Percentiles rank a stretch among this genome's conserved stretches.
Evolutionary conservation across 768 basidiomycete species (phyloP).

Genomic region (Lactarius evosmus): DNA sequence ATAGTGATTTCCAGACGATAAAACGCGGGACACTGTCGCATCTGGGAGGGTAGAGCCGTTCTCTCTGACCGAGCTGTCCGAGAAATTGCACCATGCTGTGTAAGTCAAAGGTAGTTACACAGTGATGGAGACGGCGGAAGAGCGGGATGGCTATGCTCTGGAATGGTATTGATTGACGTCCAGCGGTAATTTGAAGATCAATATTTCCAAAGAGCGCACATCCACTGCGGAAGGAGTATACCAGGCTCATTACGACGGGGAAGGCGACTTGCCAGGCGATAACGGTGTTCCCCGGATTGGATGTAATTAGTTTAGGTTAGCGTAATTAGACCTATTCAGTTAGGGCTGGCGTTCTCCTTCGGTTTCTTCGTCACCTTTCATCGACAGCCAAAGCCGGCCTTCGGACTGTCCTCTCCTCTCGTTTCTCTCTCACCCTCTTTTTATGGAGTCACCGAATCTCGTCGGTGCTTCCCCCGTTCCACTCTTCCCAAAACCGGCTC

Average conservation of each 20-base stretch:
- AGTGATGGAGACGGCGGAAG: constrained; percentile 66
- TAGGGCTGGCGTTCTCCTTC: not conserved
- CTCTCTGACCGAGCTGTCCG: constrained; percentile 62
- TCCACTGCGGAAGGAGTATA: constrained; percentile 76
- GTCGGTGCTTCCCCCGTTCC: constrained; percentile 23
- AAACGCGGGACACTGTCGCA: constrained; percentile 80
- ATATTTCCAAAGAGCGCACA: constrained; percentile 70
- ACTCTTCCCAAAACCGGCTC: constrained; percentile 5
- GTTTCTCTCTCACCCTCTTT: constrained; percentile 12
- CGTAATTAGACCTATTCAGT: not conserved
- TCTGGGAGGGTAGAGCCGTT: constrained; percentile 79
- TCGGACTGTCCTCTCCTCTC: constrained; percentile 22
- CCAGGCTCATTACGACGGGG: no score
- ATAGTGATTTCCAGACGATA: constrained; percentile 73
- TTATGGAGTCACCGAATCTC: constrained; percentile 28
- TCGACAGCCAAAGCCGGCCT: constrained; percentile 26
- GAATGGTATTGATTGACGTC: constrained; percentile 60
- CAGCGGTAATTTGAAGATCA: constrained; percentile 57
- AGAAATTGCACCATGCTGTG: constrained; percentile 74
- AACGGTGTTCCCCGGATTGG: no score
- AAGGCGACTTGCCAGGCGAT: no score
- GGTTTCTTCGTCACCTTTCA: not conserved
- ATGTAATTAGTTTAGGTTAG: not conserved
- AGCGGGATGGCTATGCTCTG: constrained; percentile 59
- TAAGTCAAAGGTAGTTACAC: constrained; percentile 48